phyloP scores from a whole-genome alignment of 192 early-diverging fungal species.

The Coemansia umbellata region DNA sequence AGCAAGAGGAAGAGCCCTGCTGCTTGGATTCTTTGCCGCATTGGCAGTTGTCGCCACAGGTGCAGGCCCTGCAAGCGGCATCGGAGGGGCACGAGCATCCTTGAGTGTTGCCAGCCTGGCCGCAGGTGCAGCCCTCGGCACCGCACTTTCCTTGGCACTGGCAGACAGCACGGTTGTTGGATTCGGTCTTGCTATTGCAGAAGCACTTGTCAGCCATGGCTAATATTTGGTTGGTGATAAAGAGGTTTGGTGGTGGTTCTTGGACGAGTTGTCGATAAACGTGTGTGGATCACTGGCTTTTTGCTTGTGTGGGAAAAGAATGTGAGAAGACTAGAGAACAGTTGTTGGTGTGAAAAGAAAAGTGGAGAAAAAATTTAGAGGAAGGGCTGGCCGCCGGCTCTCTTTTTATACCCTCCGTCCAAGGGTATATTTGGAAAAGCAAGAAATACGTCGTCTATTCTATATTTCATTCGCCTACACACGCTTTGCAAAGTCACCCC shows the following conservation, averaged over 20 bases:
- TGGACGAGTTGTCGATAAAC: neutral
- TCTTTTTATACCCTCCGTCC: no score
- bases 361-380: neutral
- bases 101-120: conserved; percentile 15
- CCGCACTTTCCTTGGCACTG: conserved; percentile 29
- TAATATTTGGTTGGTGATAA: neutral
- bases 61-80: conserved; percentile 23
- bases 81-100: conserved; percentile 21
- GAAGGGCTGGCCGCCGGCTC: neutral
- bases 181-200: conserved; percentile 18
- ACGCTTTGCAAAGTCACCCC: neutral
- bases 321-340: neutral
- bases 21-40: conserved; percentile 17
- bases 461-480: neutral
- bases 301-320: neutral
- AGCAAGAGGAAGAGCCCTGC: conserved; percentile 13
- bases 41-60: conserved; percentile 26
- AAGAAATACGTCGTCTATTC: no score
- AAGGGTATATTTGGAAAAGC: no score
- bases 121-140: conserved; percentile 21
- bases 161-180: conserved; percentile 9
- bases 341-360: neutral
- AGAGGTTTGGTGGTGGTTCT: no score
- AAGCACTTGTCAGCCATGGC: conserved; percentile 11
- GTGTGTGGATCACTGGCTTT: neutral